These are phyloP conservation scores for Penicillium sp. DNA, from an alignment of 2,329 filamentous ascomycete species.

Conservation along the genomic window DNA sequence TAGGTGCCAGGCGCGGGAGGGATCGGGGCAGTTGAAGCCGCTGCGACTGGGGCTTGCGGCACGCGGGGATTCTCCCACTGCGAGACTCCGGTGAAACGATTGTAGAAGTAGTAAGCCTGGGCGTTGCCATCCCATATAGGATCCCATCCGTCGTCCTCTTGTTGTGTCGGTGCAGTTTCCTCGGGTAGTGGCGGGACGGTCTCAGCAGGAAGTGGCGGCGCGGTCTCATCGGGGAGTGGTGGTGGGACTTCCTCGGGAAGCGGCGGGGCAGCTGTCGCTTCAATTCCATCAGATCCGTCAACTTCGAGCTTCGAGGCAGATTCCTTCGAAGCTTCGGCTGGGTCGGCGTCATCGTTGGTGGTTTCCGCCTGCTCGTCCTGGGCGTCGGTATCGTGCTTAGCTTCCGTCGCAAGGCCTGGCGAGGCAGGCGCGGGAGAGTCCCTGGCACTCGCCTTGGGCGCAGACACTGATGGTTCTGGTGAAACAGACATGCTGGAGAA, in stretches of 20 bases:
- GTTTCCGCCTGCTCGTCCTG: constrained; percentile 15
- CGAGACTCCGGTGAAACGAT: constrained; percentile 67
- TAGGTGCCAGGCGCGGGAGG: constrained; percentile 26
- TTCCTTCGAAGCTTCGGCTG: constrained; percentile 48
- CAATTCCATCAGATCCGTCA: constrained; percentile 20
- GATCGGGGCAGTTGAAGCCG: neutral
- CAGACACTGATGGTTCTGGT: constrained; percentile 1
- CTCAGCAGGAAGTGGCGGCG: constrained; percentile 43
- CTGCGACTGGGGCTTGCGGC: constrained; percentile 42
- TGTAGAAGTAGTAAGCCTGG: constrained; percentile 78
- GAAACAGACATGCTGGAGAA: constrained; percentile 14
- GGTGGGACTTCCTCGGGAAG: constrained; percentile 46
- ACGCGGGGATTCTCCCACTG: constrained; percentile 88
- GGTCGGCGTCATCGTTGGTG: neutral
- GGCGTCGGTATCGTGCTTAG: constrained; percentile 23
- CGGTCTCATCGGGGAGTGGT: constrained; percentile 52
- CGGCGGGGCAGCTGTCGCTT: constrained; percentile 33
- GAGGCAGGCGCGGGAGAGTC: constrained; percentile 84
- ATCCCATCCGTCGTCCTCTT: constrained; percentile 69
- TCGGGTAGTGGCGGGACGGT: constrained; percentile 51
- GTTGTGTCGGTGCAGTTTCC: constrained; percentile 48
- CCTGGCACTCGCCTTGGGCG: constrained; percentile 72
- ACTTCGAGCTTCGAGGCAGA: constrained; percentile 14
- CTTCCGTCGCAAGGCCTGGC: constrained; percentile 72
- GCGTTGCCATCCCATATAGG: constrained; percentile 68